A percentile compares a stretch with the other conserved stretches of the same genome.
phyloP scores from a whole-genome alignment of 257 asterid species.

The Linaria vulgaris region DNA sequence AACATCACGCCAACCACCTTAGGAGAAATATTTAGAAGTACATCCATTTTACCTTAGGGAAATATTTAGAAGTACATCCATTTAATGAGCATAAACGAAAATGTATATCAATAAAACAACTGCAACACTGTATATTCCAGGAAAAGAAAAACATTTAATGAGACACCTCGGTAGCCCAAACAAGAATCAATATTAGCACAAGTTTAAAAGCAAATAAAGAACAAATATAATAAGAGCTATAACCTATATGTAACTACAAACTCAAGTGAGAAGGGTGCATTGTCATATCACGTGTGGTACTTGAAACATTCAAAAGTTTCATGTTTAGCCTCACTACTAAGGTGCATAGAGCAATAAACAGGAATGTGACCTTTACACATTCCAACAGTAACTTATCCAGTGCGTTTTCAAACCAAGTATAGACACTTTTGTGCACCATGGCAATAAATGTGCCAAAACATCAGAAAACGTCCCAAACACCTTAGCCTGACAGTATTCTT shows the following conservation, averaged over 20 bases:
- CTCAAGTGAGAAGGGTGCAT: not conserved
- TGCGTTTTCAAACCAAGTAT: not conserved
- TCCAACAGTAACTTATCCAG: not conserved
- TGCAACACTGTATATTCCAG: no score
- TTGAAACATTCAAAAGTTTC: no score
- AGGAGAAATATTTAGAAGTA: not conserved
- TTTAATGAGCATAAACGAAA: not conserved
- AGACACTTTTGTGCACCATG: not conserved
- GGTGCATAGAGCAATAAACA: not conserved
- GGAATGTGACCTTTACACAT: not conserved
- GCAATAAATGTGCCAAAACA: not conserved
- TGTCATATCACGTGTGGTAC: no score
- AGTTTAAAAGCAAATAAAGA: not conserved
- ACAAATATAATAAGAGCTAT: not conserved
- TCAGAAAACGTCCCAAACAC: no score
- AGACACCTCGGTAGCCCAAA: no score
- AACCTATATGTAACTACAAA: not conserved
- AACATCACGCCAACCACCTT: constrained; percentile 7
- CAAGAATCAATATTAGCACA: not conserved
- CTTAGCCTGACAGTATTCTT: not conserved
- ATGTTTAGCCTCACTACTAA: not conserved
- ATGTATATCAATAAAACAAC: no score
- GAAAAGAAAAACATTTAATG: not conserved
- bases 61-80: not conserved
- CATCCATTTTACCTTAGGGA: not conserved